These are phyloP conservation scores for Fusarium nodosum DNA, from an alignment of 2,329 filamentous ascomycete genomes.

Conservation along the genomic window DNA sequence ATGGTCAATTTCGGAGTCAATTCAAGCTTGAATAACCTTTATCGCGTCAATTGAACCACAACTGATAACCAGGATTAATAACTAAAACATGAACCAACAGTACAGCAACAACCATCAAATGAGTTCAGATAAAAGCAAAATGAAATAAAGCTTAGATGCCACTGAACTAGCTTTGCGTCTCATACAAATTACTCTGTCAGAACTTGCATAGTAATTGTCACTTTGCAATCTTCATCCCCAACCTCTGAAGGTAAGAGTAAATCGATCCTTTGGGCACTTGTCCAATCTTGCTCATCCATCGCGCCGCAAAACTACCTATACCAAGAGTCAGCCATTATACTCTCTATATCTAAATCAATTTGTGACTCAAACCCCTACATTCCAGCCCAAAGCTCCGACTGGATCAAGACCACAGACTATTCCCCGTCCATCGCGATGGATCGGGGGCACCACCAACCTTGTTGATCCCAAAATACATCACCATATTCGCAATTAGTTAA, in stretches of 20 bases:
- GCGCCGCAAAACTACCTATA: slow-evolving; percentile 43
- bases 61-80: background rate
- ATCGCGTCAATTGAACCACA: background rate
- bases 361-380: background rate
- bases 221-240: slow-evolving; percentile 38
- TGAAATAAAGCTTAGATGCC: background rate
- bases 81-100: too few species aligned
- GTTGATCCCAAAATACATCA: background rate
- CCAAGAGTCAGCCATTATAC: rapidly evolving
- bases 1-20: too few species aligned
- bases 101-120: background rate
- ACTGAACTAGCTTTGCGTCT: background rate
- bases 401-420: background rate
- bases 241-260: slow-evolving; percentile 42
- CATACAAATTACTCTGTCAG: background rate
- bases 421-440: background rate
- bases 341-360: rapidly evolving
- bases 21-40: background rate
- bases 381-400: background rate
- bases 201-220: background rate
- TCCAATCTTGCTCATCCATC: slow-evolving; percentile 46
- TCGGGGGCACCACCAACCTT: background rate
- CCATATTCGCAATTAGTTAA: slow-evolving; percentile 1
- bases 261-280: slow-evolving; percentile 35
- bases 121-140: background rate